These are phyloP conservation scores for Tothia fuscella DNA, from an alignment of 2,329 filamentous ascomycete species.

Conservation along the genomic window DNA sequence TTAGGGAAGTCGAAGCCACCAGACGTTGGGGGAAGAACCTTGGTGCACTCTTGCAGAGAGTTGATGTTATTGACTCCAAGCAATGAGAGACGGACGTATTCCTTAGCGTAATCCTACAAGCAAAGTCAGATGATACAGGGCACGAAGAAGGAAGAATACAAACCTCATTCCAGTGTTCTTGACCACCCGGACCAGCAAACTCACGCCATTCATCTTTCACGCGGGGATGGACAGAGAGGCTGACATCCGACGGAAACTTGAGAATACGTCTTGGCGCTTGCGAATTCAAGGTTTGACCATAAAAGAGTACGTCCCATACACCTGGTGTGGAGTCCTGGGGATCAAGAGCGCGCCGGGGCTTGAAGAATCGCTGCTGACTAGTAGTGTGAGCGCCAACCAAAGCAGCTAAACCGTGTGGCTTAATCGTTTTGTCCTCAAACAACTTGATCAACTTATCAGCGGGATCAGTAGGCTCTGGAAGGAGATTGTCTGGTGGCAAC, in stretches of 20 bases:
- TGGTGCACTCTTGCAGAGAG: conserved; percentile 16
- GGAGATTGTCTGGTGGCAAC: conserved; percentile 22
- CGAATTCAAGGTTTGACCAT: conserved; percentile 21
- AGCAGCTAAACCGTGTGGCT: conserved; percentile 25
- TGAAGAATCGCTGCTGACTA: conserved; percentile 25
- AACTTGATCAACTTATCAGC: conserved; percentile 24
- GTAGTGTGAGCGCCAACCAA: conserved; percentile 28
- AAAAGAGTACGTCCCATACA: conserved; percentile 27
- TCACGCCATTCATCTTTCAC: conserved; percentile 21
- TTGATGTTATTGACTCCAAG: conserved; percentile 20
- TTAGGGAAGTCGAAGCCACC: conserved; percentile 6
- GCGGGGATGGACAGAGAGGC: conserved; percentile 22
- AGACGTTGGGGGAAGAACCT: conserved; percentile 13
- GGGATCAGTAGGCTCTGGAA: conserved; percentile 22
- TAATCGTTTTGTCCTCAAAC: conserved; percentile 27
- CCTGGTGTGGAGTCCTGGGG: conserved; percentile 26
- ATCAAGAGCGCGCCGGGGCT: conserved; percentile 20
- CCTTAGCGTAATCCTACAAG: conserved; percentile 17
- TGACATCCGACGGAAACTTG: conserved; percentile 26
- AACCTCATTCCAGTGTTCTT: conserved; percentile 14
- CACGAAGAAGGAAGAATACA: too few species aligned
- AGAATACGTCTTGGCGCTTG: conserved; percentile 22
- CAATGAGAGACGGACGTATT: conserved; percentile 16
- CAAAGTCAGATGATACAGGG: too few species aligned
- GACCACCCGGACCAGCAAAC: conserved; percentile 10